A percentile compares a stretch with the other conserved stretches of the same genome.
These are phyloP conservation scores for Alternaria alternata DNA, from an alignment of 2,329 filamentous ascomycete species.

Conservation along the genomic window DNA sequence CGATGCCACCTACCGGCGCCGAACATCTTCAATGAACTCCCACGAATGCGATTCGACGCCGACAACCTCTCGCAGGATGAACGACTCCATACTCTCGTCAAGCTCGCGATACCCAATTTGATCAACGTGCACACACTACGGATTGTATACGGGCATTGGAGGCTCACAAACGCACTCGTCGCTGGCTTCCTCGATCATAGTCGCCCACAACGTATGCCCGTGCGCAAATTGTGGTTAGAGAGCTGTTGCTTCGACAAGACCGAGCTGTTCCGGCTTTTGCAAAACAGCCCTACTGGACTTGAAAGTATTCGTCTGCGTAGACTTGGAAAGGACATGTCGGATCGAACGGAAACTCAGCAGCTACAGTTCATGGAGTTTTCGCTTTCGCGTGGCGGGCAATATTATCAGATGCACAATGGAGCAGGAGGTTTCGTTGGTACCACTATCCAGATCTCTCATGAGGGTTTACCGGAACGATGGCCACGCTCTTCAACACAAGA, in stretches of 20 bases:
- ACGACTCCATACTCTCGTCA: slow-evolving; percentile 51
- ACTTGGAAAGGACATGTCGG: slow-evolving; percentile 41
- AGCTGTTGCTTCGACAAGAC: slow-evolving; percentile 49
- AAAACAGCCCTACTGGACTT: slow-evolving; percentile 42
- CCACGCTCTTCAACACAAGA: slow-evolving; percentile 16
- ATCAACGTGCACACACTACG: slow-evolving; percentile 55
- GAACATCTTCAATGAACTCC: slow-evolving; percentile 55
- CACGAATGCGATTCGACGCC: slow-evolving; percentile 50
- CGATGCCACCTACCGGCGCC: slow-evolving; percentile 58
- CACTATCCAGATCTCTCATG: slow-evolving; percentile 34
- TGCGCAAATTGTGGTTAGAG: slow-evolving; percentile 57
- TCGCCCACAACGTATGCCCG: slow-evolving; percentile 35
- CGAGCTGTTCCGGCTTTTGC: slow-evolving; percentile 21
- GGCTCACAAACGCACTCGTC: slow-evolving; percentile 51
- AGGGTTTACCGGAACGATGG: slow-evolving; percentile 10
- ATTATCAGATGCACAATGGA: slow-evolving; percentile 39
- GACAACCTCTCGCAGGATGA: slow-evolving; percentile 52
- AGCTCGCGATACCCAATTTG: slow-evolving; percentile 51
- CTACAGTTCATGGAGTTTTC: slow-evolving; percentile 36
- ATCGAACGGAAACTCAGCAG: slow-evolving; percentile 15
- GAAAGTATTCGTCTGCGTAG: slow-evolving; percentile 55
- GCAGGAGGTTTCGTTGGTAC: slow-evolving; percentile 43
- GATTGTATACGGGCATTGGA: slow-evolving; percentile 56
- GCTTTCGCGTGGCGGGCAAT: slow-evolving; percentile 42
- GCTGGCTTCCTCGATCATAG: slow-evolving; percentile 50